Percentiles rank a stretch among this genome's conserved stretches.
Conservation (phyloP, 306 rosid genomes). For the Crotalaria pallida region DNA sequence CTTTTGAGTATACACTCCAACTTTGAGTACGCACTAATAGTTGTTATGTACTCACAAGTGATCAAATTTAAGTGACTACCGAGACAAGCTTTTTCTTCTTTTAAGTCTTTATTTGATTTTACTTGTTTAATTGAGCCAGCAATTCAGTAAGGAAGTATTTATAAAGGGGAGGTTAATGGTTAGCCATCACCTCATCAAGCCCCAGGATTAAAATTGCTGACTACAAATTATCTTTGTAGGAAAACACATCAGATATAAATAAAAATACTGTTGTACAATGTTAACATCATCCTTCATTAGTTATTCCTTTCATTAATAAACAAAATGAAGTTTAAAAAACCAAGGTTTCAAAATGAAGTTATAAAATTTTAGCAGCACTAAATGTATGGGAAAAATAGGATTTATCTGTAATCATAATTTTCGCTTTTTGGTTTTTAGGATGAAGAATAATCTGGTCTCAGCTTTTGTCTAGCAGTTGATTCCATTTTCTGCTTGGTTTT, state of each 20-base stretch:
- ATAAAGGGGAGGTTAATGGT: not conserved
- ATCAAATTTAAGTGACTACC: conserved; percentile 6
- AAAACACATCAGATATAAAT: not conserved
- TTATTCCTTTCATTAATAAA: not conserved
- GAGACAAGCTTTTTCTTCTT: not conserved
- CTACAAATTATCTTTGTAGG: not conserved
- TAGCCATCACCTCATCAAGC: not conserved
- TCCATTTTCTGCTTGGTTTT: conserved; percentile 27
- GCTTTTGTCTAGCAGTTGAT: conserved; percentile 13
- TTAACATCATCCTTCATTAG: not conserved
- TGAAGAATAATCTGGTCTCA: not conserved
- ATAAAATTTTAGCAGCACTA: not conserved
- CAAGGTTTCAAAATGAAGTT: not conserved
- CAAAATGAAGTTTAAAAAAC: not conserved
- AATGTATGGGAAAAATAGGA: not conserved
- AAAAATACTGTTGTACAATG: not conserved
- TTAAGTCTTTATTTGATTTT: not conserved
- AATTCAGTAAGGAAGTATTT: not conserved
- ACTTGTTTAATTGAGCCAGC: not conserved
- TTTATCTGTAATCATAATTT: not conserved
- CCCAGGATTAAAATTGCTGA: not conserved
- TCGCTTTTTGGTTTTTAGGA: not conserved
- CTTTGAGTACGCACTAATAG: not conserved
- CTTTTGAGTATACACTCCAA: no score
- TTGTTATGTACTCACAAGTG: conserved; percentile 3